These are phyloP conservation scores for Tricholoma furcatifolium DNA, from an alignment of 768 basidiomycete genomes.

Conservation along the genomic window DNA sequence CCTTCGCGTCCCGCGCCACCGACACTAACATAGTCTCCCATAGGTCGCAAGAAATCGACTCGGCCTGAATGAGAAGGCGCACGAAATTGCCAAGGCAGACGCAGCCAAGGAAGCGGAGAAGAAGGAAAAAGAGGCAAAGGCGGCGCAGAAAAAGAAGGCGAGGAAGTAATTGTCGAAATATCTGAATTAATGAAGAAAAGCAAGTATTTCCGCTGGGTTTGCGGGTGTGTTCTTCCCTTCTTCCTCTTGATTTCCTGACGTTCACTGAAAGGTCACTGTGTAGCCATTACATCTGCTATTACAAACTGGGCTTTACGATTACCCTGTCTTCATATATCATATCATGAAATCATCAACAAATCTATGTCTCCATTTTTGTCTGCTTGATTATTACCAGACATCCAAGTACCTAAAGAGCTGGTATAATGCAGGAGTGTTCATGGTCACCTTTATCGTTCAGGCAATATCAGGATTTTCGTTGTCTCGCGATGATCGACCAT, in stretches of 20 bases:
- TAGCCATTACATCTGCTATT: no score
- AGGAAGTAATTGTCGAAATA: conserved; percentile 4
- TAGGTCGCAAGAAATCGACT: conserved; percentile 91
- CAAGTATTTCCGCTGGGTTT: background rate
- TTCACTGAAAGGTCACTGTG: background rate
- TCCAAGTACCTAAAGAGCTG: no score
- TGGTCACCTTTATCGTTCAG: no score
- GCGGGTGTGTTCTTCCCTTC: background rate
- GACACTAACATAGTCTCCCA: background rate
- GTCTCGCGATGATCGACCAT: no score
- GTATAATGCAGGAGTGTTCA: no score
- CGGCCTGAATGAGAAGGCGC: conserved; percentile 85
- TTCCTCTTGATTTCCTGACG: background rate
- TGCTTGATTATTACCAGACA: no score
- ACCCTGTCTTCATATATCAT: no score
- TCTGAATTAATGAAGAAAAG: background rate
- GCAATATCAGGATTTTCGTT: no score
- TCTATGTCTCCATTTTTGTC: no score
- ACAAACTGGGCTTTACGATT: no score
- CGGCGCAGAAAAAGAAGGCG: conserved; percentile 31
- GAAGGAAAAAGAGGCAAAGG: conserved; percentile 46
- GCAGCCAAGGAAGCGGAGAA: conserved; percentile 62
- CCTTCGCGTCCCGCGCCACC: background rate
- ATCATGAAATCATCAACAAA: no score
- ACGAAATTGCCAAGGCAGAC: conserved; percentile 77